Evolutionary conservation across 441 rosid genomes (phyloP).

Genomic region (Macaranga tanarius): DNA sequence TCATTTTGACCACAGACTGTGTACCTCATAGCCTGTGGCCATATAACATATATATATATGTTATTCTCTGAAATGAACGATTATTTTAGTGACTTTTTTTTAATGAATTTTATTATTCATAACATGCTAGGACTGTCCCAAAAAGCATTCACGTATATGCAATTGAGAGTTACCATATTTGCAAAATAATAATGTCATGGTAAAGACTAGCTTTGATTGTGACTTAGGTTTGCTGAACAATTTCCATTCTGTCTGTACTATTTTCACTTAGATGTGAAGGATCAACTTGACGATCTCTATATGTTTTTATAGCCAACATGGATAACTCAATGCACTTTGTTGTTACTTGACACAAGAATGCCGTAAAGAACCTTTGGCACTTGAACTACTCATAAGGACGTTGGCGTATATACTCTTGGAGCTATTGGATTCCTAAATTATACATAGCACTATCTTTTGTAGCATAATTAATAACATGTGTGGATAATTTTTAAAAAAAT

Average conservation of each 20-base stretch:
- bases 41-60: not conserved
- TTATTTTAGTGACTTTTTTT: not conserved
- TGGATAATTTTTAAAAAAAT: too few relatives aligned
- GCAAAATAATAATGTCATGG: not conserved
- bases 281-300: conserved; percentile 9
- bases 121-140: not conserved
- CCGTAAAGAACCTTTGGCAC: too few relatives aligned
- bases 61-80: not conserved
- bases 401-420: too few relatives aligned
- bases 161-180: not conserved
- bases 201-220: not conserved
- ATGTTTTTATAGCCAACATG: conserved; percentile 72
- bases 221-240: not conserved
- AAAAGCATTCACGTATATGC: not conserved
- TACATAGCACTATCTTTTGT: too few relatives aligned
- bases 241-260: not conserved
- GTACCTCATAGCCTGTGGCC: not conserved
- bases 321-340: conserved; percentile 87
- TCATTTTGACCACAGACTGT: not conserved
- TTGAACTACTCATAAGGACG: too few relatives aligned
- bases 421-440: too few relatives aligned
- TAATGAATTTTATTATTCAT: not conserved
- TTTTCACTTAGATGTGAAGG: conserved; percentile 3
- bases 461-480: too few relatives aligned
- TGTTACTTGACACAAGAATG: conserved; percentile 94